These are phyloP conservation scores for Sugiyamaella japonica DNA, from an alignment of 1,139 yeast genomes.

Conservation along the genomic window DNA sequence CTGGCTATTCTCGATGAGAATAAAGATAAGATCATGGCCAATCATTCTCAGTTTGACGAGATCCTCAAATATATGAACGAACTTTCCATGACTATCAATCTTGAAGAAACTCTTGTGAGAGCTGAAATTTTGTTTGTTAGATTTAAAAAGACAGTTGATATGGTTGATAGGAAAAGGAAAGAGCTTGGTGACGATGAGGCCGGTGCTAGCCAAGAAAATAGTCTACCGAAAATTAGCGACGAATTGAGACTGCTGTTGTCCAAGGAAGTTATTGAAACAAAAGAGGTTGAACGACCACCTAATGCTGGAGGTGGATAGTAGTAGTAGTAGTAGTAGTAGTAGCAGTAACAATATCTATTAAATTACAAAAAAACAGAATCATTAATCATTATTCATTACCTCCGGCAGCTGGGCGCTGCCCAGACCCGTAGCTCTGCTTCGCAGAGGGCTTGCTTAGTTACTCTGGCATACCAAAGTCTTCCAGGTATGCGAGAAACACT, in stretches of 20 bases:
- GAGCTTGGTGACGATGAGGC: slow-evolving; percentile 27
- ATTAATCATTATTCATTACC: not conserved
- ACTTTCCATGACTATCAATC: slow-evolving; percentile 69
- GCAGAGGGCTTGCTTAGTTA: too few species aligned
- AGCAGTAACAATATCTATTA: not conserved
- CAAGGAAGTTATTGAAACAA: slow-evolving; percentile 60
- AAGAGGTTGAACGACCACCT: slow-evolving; percentile 51
- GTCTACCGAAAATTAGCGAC: slow-evolving; percentile 45
- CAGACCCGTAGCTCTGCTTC: too few species aligned
- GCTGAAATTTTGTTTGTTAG: slow-evolving; percentile 79
- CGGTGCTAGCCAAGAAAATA: slow-evolving; percentile 21
- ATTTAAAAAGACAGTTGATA: slow-evolving; percentile 74
- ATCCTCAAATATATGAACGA: slow-evolving; percentile 92
- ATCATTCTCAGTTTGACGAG: slow-evolving; percentile 79
- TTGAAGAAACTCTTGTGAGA: slow-evolving; percentile 72
- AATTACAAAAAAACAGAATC: not conserved
- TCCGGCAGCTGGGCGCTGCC: not conserved
- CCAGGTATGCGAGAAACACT: not conserved
- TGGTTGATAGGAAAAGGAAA: slow-evolving; percentile 63
- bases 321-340: not conserved
- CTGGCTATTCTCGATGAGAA: slow-evolving; percentile 85
- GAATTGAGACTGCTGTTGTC: slow-evolving; percentile 62
- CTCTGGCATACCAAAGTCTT: slow-evolving; percentile 3
- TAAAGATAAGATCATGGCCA: slow-evolving; percentile 72
- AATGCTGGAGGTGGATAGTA: slow-evolving; percentile 42